A percentile compares a stretch with the other conserved stretches of the same genome.
Evolutionary conservation across 768 basidiomycete species (phyloP).

Genomic region (Lactarius hatsudake): DNA sequence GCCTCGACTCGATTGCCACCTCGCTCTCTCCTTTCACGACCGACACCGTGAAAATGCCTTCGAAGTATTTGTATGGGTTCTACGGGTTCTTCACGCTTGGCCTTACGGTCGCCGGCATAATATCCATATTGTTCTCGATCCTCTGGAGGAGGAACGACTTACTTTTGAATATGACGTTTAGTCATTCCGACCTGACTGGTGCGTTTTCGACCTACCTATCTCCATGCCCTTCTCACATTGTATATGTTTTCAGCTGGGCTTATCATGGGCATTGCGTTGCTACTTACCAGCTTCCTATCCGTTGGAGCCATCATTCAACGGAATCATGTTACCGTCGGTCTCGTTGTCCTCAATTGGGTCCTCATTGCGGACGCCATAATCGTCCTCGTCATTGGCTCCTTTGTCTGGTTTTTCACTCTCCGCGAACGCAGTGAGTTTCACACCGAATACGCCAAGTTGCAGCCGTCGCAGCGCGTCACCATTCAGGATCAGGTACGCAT

Average conservation of each 20-base stretch:
- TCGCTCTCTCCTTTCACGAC: neutral
- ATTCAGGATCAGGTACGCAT: conserved; percentile 68
- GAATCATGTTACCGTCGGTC: conserved; percentile 64
- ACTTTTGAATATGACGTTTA: conserved; percentile 73
- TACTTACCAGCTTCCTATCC: conserved; percentile 68
- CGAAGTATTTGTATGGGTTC: conserved; percentile 61
- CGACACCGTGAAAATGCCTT: conserved; percentile 55
- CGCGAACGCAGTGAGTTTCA: conserved; percentile 68
- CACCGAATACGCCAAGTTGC: conserved; percentile 48
- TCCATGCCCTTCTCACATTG: neutral
- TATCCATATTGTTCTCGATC: conserved; percentile 66
- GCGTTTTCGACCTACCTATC: conserved; percentile 28
- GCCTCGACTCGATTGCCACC: neutral
- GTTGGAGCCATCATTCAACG: conserved; percentile 67
- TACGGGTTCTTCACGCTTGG: conserved; percentile 72
- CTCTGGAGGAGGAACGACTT: conserved; percentile 66
- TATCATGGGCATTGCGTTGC: conserved; percentile 61
- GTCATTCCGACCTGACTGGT: conserved; percentile 57
- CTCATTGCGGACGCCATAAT: conserved; percentile 63
- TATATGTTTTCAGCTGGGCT: conserved; percentile 54
- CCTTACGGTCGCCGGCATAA: conserved; percentile 65
- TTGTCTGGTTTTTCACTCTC: conserved; percentile 82
- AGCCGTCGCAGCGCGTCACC: conserved; percentile 45
- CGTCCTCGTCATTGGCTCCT: conserved; percentile 62
- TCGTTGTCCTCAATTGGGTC: conserved; percentile 74